Evolutionary conservation across 164 flowering plant species (phyloP), one percentile per base, ranked within the genome.

Genomic region (Liriodendron chinense): DNA sequence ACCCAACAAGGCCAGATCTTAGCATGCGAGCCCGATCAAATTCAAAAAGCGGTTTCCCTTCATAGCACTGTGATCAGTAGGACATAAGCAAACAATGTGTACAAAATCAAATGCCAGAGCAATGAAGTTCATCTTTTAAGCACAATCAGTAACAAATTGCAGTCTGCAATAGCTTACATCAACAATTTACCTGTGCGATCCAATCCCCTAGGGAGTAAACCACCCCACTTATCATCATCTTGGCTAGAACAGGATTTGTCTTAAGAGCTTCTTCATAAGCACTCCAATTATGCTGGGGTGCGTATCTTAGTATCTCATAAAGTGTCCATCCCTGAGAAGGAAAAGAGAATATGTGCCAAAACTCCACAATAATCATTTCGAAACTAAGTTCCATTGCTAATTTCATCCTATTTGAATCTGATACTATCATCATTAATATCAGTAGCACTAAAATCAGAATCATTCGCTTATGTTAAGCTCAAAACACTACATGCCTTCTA

Each of bases 191-290:
- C 81, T 93, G 93, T 53, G 96, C 94, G 83, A 93, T 93, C 96
- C 98, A 93, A 84, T 93, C 98, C 49, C 98, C 96, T 43, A 93
- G 2, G 25, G 91, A 84, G 77, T 93, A 91, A n/a, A 93, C 98
- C 34, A 88, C 76, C 47, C 98, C 94, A 78, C 94, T 93, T 21
- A 93, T 93, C 79, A 88, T 77, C 96, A 93, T 89, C 81, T 90
- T 93, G 26, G 98, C 94, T 48, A 93, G 83, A 73, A 90, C 96
- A 18, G 96, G 96, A 70, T 93, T 90, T 68, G 87, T 48, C 81
- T 89, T 93, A 24, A 93, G 89, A 82, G 92, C 93, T 83, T 90
- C 86, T 74, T 91, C 93, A 71, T 91, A 93, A 24, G 98, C 94
- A 82, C 71, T 77, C 96, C 98, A 91, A 70, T 89, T 91, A 85